A percentile compares a stretch with the other conserved stretches of the same genome.
phyloP scores from a whole-genome alignment of 352 stramenopile species.

The Elongisporangium prolatum region DNA sequence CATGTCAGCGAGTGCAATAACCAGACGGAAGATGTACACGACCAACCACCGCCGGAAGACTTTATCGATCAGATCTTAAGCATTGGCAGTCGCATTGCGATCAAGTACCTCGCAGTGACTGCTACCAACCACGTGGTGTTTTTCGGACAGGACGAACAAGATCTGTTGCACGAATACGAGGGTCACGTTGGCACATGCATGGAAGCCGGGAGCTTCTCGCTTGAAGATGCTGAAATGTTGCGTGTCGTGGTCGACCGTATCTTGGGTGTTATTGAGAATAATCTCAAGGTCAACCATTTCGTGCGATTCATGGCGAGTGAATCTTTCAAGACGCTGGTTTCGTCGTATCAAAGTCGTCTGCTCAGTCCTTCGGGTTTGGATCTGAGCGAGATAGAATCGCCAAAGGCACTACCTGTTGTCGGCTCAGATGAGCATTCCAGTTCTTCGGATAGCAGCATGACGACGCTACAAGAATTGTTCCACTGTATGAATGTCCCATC shows the following conservation, averaged over 20 bases:
- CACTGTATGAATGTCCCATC: constrained; percentile 87
- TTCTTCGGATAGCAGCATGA: constrained; percentile 75
- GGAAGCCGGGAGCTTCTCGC: constrained; percentile 59
- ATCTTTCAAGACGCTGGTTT: constrained; percentile 74
- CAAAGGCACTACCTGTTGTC: constrained; percentile 1
- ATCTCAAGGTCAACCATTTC: constrained; percentile 85
- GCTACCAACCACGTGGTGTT: constrained; percentile 65
- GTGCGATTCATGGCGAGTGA: constrained; percentile 82
- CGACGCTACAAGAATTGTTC: constrained; percentile 80
- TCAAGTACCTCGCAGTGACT: constrained; percentile 53
- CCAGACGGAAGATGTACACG: constrained; percentile 8
- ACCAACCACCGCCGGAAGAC: constrained; percentile 21
- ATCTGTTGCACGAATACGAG: constrained; percentile 55
- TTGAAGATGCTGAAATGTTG: constrained; percentile 58
- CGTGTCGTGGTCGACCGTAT: constrained; percentile 52
- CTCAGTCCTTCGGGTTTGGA: constrained; percentile 57
- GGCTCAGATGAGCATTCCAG: constrained; percentile 16
- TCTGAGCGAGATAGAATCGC: constrained; percentile 18
- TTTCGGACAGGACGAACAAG: constrained; percentile 56
- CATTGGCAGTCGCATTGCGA: constrained; percentile 43
- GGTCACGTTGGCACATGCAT: constrained; percentile 48
- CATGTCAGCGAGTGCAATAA: constrained; percentile 3
- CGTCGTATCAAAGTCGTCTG: constrained; percentile 69
- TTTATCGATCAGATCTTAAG: constrained; percentile 69
- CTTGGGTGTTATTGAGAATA: constrained; percentile 55